Percentiles rank a stretch among this genome's conserved stretches.
Evolutionary conservation across 768 basidiomycete genomes (phyloP).

Genomic region (Cyclocybe aegerita): DNA sequence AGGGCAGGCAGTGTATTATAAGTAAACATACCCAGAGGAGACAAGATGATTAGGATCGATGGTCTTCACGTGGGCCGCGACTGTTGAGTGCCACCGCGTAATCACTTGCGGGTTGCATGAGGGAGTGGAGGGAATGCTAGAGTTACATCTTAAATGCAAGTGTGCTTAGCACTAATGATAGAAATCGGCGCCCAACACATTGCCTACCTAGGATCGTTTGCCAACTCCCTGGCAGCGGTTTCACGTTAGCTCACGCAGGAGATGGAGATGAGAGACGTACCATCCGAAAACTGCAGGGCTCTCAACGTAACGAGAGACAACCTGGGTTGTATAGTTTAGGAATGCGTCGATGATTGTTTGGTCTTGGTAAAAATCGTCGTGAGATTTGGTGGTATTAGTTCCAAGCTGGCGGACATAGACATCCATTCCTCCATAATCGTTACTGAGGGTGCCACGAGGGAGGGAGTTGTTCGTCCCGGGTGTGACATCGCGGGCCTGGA

Average conservation of each 20-base stretch:
- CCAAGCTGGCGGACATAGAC: slow-evolving; percentile 55
- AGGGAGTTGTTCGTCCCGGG: slow-evolving; percentile 34
- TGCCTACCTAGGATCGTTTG: slow-evolving; percentile 62
- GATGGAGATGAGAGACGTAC: slow-evolving; percentile 24
- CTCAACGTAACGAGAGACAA: slow-evolving; percentile 57
- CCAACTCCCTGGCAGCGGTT: slow-evolving; percentile 49
- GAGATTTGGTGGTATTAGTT: slow-evolving; percentile 28
- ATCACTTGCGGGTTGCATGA: slow-evolving; percentile 50
- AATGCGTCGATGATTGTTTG: slow-evolving; percentile 48
- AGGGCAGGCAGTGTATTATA: not conserved
- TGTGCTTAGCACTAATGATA: slow-evolving; percentile 5
- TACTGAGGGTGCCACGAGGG: slow-evolving; percentile 56
- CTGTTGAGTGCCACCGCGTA: slow-evolving; percentile 53
- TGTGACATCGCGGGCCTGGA: slow-evolving; percentile 28
- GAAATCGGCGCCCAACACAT: not conserved
- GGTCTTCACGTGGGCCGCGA: slow-evolving; percentile 42
- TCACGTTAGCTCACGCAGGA: slow-evolving; percentile 1
- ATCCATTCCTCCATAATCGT: slow-evolving; percentile 72
- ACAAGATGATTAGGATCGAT: slow-evolving; percentile 66
- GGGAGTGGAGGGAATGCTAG: slow-evolving; percentile 41
- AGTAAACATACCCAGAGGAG: slow-evolving; percentile 51
- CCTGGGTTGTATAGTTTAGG: slow-evolving; percentile 53
- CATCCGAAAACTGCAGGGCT: slow-evolving; percentile 53
- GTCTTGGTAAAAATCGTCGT: slow-evolving; percentile 63
- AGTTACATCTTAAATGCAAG: slow-evolving; percentile 47